Evolutionary conservation across 2,329 filamentous ascomycete genomes (phyloP).

Genomic region (Phoma herbarum): DNA sequence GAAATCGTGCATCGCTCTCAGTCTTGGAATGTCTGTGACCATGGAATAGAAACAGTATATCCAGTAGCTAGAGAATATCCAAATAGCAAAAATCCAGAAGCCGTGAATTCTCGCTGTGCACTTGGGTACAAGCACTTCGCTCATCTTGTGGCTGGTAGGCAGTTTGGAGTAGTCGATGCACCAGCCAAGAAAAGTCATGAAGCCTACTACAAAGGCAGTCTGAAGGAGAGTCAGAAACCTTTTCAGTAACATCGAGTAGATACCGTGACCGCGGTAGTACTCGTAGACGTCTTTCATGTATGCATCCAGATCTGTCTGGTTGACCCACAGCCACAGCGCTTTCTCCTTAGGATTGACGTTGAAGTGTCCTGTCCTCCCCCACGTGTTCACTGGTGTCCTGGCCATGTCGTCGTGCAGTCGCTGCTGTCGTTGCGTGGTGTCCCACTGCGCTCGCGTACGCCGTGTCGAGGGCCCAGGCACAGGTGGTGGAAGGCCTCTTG

Average conservation of each 20-base stretch:
- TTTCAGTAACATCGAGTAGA: conserved; percentile 83
- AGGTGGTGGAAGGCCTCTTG: conserved; percentile 51
- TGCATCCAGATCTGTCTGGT: conserved; percentile 86
- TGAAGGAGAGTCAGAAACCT: conserved; percentile 79
- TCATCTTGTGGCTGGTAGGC: conserved; percentile 68
- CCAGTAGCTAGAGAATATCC: conserved; percentile 87
- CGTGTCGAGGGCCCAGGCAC: conserved; percentile 56
- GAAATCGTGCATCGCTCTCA: conserved; percentile 84
- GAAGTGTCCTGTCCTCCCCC: conserved; percentile 38
- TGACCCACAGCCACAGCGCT: conserved; percentile 92
- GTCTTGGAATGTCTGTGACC: conserved; percentile 74
- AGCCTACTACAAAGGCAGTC: conserved; percentile 80
- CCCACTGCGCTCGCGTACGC: conserved; percentile 60
- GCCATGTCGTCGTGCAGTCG: conserved; percentile 50
- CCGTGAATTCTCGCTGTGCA: conserved; percentile 80
- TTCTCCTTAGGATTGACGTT: conserved; percentile 71
- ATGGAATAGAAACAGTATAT: conserved; percentile 81
- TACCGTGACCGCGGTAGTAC: conserved; percentile 83
- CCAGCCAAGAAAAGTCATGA: conserved; percentile 83
- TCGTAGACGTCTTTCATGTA: conserved; percentile 87
- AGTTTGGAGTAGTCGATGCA: conserved; percentile 84
- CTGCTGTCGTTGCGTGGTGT: conserved; percentile 57
- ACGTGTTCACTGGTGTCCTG: conserved; percentile 28
- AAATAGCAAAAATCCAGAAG: conserved; percentile 78
- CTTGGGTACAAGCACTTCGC: conserved; percentile 72